Conservation (phyloP, 2,329 filamentous ascomycete species). For the Ophiocordyceps camponoti-saundersi region DNA sequence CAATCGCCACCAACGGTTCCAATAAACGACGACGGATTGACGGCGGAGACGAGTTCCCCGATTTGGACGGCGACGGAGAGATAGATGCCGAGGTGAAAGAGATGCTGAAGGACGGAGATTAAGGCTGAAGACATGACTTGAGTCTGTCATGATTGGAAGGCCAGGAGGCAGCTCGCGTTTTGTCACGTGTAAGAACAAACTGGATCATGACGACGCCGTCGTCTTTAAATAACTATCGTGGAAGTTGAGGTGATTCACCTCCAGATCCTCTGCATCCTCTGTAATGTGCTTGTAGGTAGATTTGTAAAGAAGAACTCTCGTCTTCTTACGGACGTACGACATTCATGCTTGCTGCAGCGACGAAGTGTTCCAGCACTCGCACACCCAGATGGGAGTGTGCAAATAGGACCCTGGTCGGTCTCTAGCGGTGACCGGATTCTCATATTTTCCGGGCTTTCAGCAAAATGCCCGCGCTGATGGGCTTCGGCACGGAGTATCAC, state of each 20-base stretch:
- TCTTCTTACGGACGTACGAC: too few species aligned
- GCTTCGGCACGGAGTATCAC: neutral
- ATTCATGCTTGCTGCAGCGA: neutral
- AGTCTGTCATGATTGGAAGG: neutral
- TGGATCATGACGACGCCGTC: neutral
- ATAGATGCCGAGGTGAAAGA: slow-evolving; percentile 40
- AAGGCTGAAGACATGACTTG: neutral
- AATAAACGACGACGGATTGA: slow-evolving; percentile 41
- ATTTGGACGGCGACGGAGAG: slow-evolving; percentile 35
- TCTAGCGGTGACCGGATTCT: neutral
- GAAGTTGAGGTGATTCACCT: neutral
- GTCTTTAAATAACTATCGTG: neutral
- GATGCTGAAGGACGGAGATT: slow-evolving; percentile 28
- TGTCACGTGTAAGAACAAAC: neutral
- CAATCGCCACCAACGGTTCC: slow-evolving; percentile 31
- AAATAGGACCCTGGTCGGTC: neutral
- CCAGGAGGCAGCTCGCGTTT: neutral
- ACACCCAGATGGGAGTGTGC: neutral
- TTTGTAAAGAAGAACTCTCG: too few species aligned
- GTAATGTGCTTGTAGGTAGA: too few species aligned
- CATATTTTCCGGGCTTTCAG: neutral
- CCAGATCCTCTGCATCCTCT: neutral
- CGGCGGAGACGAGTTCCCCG: slow-evolving; percentile 31
- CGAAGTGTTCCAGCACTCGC: neutral
- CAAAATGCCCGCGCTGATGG: neutral